Evolutionary conservation across 108 stramenopile genomes (phyloP), one percentile per base, ranked within the genome.

Genomic region (Skeletonema costatum): DNA sequence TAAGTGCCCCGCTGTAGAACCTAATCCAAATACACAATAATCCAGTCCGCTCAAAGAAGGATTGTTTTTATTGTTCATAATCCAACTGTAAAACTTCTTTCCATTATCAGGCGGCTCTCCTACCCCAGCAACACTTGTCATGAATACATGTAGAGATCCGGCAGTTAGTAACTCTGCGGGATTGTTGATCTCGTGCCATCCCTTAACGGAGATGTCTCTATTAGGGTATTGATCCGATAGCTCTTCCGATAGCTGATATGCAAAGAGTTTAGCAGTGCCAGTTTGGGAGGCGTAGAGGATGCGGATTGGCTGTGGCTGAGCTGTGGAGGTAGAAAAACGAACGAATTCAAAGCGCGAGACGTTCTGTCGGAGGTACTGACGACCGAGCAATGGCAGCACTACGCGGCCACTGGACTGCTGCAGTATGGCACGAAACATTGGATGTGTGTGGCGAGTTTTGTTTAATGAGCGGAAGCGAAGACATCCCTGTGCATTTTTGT

Each of bases 191-290:
- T 97, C 93, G 13, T 88, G 78, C 48, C 76, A 73, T 32, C 78
- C 85, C 46, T 72, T 11, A 29, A 88, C 39, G 17, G 71, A 71
- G 62, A 87, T 73, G 17, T 76, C 39, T 74, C 76, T n/a, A 19
- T 86, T 63, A 33, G 76, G 70, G 41, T 64, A 71, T 30, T 46
- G 63, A 10, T 79, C 83, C 21, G 80, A 53, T 17, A 93, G 72
- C 13, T 92, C 89, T 5, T 89, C 83, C 32, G 84, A 82, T 30
- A 97, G 80, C 56, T 85, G 88, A 53, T 84, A 77, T 21, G 96
- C 92, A 83, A 97, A 97, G 31, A 97, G 79, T 75, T 98, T 92
- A 1, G 98, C 96, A 1, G 97, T 98, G 10, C 98, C 98, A 29
- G 96, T 96, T 77, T 97, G 96, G 32, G 87, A 88, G 16, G 87